Evolutionary conservation across 345 rosid genomes (phyloP), one percentile per base, ranked within the genome.

Genomic region (Raphanus sativus): DNA sequence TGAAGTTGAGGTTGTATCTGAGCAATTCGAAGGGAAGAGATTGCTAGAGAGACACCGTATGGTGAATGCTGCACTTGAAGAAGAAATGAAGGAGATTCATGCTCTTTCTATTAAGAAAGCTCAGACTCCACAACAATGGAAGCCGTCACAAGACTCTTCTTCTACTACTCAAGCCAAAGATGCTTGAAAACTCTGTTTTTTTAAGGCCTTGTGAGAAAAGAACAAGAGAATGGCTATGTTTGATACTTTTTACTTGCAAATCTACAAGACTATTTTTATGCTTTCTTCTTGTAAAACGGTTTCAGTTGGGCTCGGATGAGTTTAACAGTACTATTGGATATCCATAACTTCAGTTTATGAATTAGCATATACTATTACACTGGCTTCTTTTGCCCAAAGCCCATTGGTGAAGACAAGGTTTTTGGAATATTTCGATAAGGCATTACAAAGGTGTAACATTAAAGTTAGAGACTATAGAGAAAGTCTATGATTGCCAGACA

Each of bases 41-140:
- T 74, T 94, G 86, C 82, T 94, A 42, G 98, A 89, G 77, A 89
- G 98, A 86, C 98, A 90, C 69, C 83, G 98, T 42, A 74, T 89
- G 71, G 98, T 92, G 67, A 94, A 94, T 58, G 86, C 88, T 42
- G 94, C 96, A 10, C 82, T 94, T 28, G 91, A 86, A 68, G 95
- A 86, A 84, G 98, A 92, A 83, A 87, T 94, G 96, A 88, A 92
- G 77, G 78, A 94, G 84, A 94, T 94, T 71, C 99, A 94, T 75
- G 98, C 99, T 38, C 92, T 92, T 52, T 94, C 99, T 13, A 94
- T 94, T 2, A 89, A 86, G 87, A 94, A 90, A 87, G 90, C 92
- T 62, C 64, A 81, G 65, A 88, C 97, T 15, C 92, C 97, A 4
- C 87, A 82, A 26, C 97, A 89, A 81, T 90, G 97, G 97, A 89